Conservation (phyloP, 148 eudicot species). For the Vaccinium macrocarpon region DNA sequence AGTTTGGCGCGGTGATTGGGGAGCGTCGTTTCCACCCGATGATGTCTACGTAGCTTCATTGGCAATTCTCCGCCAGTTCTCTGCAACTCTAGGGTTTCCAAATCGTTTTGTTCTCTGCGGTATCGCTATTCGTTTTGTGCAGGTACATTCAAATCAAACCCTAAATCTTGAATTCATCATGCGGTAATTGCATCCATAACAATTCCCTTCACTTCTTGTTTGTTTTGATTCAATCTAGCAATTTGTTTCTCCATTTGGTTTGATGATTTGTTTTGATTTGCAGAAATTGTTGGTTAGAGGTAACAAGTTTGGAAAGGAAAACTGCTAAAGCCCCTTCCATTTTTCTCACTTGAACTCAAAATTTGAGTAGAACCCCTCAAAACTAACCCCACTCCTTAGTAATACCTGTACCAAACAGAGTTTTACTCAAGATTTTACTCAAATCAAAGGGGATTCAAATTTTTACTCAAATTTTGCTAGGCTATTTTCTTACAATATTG, state of each 20-base stretch:
- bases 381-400: too few species aligned
- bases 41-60: neutral
- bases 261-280: neutral
- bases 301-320: neutral
- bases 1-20: slow-evolving; percentile 3
- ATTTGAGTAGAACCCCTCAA: too few species aligned
- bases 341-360: too few species aligned
- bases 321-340: neutral
- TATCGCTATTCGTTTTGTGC: neutral
- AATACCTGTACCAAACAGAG: too few species aligned
- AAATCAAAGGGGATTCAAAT: too few species aligned
- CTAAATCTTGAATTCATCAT: neutral
- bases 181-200: too few species aligned
- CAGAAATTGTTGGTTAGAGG: neutral
- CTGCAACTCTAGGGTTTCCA: slow-evolving; percentile 14
- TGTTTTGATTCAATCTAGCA: neutral
- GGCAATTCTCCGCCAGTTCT: neutral
- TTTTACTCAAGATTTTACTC: too few species aligned
- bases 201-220: neutral
- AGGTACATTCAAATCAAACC: neutral
- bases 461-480: too few species aligned
- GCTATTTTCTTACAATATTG: too few species aligned
- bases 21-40: neutral
- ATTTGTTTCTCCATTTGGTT: neutral
- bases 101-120: neutral